phyloP scores from a whole-genome alignment of 768 basidiomycete genomes.

The Boletus barrowsii region DNA sequence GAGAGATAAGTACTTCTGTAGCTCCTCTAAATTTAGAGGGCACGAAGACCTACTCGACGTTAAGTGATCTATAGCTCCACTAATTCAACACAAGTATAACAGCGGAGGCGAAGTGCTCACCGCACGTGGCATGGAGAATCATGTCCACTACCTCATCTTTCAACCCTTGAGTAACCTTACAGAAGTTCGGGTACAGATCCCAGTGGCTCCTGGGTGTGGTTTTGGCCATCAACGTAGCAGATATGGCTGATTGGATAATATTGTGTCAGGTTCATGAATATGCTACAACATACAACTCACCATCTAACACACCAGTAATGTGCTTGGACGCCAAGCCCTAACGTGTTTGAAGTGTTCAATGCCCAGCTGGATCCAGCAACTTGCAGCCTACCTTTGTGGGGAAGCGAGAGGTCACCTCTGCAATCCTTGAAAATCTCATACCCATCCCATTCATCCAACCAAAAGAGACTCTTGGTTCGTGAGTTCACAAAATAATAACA shows the following conservation, averaged over 20 bases:
- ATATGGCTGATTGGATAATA: not conserved
- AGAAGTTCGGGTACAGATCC: slow-evolving; percentile 29
- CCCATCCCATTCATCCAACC: slow-evolving; percentile 44
- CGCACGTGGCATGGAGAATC: slow-evolving; percentile 27
- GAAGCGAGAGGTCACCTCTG: slow-evolving; percentile 12
- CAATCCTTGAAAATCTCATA: slow-evolving; percentile 29
- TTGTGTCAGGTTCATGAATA: slow-evolving; percentile 5
- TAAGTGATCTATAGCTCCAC: slow-evolving; percentile 19
- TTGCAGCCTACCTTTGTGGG: slow-evolving; percentile 24
- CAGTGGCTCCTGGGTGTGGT: slow-evolving; percentile 33
- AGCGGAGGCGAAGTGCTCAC: slow-evolving; percentile 6
- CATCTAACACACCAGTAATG: slow-evolving; percentile 35
- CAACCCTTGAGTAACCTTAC: slow-evolving; percentile 23
- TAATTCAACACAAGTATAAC: not conserved
- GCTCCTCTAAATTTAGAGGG: slow-evolving; percentile 16
- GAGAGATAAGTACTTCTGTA: slow-evolving; percentile 24
- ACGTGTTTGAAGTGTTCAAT: not conserved
- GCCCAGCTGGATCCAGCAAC: not conserved
- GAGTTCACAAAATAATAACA: slow-evolving; percentile 57
- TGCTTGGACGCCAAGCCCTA: slow-evolving; percentile 34
- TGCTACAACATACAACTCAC: slow-evolving; percentile 1
- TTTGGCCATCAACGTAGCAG: not conserved
- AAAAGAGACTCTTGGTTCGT: slow-evolving; percentile 45
- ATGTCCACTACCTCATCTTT: slow-evolving; percentile 25
- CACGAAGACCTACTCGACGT: slow-evolving; percentile 28